Evolutionary conservation across 768 basidiomycete species (phyloP), one percentile per base, ranked within the genome.

Genomic region (Chlorophyllum brunneum): DNA sequence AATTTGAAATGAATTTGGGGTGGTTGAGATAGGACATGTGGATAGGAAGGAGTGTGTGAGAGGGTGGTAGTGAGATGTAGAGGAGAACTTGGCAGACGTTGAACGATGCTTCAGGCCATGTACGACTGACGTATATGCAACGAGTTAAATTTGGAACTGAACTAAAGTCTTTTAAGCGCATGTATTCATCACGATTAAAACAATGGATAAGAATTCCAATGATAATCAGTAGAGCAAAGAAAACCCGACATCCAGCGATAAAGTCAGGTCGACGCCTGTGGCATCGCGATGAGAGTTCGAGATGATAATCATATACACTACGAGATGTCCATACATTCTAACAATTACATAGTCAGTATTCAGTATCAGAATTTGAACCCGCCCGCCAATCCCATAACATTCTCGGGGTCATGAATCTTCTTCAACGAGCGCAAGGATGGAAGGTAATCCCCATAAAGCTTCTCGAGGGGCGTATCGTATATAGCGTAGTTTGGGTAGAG

Each of bases 371-470:
- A 65, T 65, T 83, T 85, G 63, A 76, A 85, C 5, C 84, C 85
- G 4, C 84, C 84, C n/a, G 84, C 73, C 15, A 85, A 74, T 15
- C 73, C 76, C 83, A 88, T 86, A 34, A 85, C 73, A 58, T 80
- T 73, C 8, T 66, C 47, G 0, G 85, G 85, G 62, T 88, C 85
- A 47, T 80, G 70, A 20, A 45, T 48, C 50, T 56, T 59, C 59
- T 78, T 80, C 15, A 85, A 62, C 10, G 48, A 54, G 48, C 61
- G 55, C 54, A 85, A 58, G 44, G 43, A 61, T 13, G 61, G 61
- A 4, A 86, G 45, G 52, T 84, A 79, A 2, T 36, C 56, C 2
- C 80, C 82, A 56, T 80, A 85, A 22, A 88, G 67, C 9, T 61
- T 54, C 48, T 71, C 63, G 18, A 83, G 47, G 1, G 81, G 74